Conservation (phyloP, 2,329 filamentous ascomycete species). For the Alternaria alternata region DNA sequence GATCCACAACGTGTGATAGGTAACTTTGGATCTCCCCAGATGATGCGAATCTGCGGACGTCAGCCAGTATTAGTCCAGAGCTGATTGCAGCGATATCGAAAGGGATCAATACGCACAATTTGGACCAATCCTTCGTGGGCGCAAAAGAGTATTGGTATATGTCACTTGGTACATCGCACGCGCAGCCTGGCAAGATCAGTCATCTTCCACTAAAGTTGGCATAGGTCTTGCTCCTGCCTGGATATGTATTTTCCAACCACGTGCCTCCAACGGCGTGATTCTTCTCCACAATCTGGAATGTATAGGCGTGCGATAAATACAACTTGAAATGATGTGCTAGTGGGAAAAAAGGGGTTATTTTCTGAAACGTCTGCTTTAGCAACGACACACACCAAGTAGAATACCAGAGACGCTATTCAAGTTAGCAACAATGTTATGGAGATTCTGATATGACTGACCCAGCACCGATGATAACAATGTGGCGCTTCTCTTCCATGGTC, state of each 20-base stretch:
- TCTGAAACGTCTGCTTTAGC: too few species aligned
- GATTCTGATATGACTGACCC: not conserved
- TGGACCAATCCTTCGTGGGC: not conserved
- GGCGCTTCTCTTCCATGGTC: not conserved
- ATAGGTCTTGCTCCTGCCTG: slow-evolving; percentile 13
- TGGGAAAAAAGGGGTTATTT: too few species aligned
- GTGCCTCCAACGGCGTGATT: slow-evolving; percentile 53
- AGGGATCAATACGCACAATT: not conserved
- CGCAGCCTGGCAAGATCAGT: not conserved
- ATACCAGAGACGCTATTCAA: not conserved
- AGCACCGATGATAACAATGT: not conserved
- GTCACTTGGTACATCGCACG: not conserved
- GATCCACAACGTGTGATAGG: not conserved
- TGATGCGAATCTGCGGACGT: not conserved
- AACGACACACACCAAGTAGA: not conserved
- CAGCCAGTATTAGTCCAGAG: not conserved
- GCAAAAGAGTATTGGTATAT: not conserved
- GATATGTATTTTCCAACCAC: slow-evolving; percentile 52
- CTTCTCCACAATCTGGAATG: slow-evolving; percentile 40
- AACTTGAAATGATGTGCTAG: not conserved
- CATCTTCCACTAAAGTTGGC: not conserved
- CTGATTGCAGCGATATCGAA: not conserved
- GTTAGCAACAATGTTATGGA: not conserved
- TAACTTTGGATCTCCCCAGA: not conserved
- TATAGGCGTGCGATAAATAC: not conserved